These are phyloP conservation scores for Gracilariopsis chorda DNA, from an alignment of 23 red algal genomes.

Conservation along the genomic window DNA sequence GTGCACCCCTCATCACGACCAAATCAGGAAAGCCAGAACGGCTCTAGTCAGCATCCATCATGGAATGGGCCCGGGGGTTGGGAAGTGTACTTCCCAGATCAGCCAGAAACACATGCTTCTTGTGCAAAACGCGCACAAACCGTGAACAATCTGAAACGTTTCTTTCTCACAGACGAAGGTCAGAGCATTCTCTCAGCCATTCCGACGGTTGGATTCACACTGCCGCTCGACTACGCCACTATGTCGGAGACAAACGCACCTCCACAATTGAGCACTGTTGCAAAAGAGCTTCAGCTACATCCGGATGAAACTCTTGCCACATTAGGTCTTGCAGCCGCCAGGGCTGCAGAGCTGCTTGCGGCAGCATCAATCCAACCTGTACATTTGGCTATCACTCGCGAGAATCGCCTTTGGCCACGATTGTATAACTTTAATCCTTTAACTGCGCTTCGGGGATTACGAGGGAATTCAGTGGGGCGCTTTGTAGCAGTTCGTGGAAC, in stretches of 20 bases:
- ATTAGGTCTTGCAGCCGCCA: conserved; percentile 62
- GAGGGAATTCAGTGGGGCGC: conserved; percentile 61
- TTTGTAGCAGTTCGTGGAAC: conserved; percentile 83
- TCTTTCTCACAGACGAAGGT: conserved; percentile 55
- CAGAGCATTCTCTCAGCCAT: conserved; percentile 16
- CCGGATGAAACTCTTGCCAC: conserved; percentile 59
- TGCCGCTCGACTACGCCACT: conserved; percentile 46
- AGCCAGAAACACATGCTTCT: conserved; percentile 31
- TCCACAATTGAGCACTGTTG: conserved; percentile 44
- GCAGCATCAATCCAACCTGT: neutral
- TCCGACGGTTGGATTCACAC: conserved; percentile 18
- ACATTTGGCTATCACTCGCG: conserved; percentile 3
- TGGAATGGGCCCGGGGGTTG: conserved; percentile 65
- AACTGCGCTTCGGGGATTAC: conserved; percentile 64
- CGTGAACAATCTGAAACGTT: conserved; percentile 38
- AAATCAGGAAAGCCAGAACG: neutral
- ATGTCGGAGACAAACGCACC: conserved; percentile 7
- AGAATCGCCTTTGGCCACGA: conserved; percentile 59
- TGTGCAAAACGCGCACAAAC: conserved; percentile 24
- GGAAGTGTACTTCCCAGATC: conserved; percentile 65
- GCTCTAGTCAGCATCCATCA: neutral
- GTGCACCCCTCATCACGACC: neutral
- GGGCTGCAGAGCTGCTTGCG: conserved; percentile 54
- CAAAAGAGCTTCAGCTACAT: neutral
- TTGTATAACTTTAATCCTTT: conserved; percentile 60